A percentile compares a stretch with the other conserved stretches of the same genome.
Conservation (phyloP, 1,284 basidiomycete species). For the Omphalotus olearius region DNA sequence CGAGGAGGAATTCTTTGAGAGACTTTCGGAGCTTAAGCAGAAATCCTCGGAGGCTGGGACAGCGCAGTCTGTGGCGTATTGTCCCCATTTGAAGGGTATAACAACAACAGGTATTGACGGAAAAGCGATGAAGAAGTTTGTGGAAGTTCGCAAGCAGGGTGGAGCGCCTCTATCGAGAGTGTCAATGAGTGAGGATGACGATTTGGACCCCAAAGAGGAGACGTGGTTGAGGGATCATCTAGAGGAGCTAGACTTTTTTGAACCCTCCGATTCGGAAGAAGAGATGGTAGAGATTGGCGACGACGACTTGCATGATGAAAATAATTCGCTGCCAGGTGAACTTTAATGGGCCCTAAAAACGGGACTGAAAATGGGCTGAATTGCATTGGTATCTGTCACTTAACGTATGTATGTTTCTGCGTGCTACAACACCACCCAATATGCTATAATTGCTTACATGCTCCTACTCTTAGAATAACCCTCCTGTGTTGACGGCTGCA, state of each 20-base stretch:
- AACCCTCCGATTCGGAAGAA: constrained; percentile 38
- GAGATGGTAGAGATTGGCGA: constrained; percentile 18
- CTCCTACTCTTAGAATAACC: no score
- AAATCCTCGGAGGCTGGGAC: constrained; percentile 8
- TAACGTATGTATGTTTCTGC: no score
- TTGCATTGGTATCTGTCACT: no score
- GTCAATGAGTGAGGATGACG: constrained; percentile 38
- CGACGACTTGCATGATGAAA: constrained; percentile 7
- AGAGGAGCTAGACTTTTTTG: constrained; percentile 44
- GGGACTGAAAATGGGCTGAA: no score
- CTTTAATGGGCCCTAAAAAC: no score
- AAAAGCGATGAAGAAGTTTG: constrained; percentile 35
- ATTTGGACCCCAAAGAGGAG: constrained; percentile 30
- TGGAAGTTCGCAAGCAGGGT: constrained; percentile 34
- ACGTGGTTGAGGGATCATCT: constrained; percentile 44
- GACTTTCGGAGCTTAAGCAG: constrained; percentile 26
- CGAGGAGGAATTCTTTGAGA: constrained; percentile 33
- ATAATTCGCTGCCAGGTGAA: neutral
- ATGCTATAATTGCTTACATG: no score
- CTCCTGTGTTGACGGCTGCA: no score
- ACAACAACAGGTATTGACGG: constrained; percentile 41
- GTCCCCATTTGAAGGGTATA: constrained; percentile 40
- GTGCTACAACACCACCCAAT: no score
- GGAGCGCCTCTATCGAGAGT: constrained; percentile 42
- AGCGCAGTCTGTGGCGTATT: constrained; percentile 23